Evolutionary conservation across 75 land plant genomes (phyloP).

Genomic region (Selaginella moellendorffii): DNA sequence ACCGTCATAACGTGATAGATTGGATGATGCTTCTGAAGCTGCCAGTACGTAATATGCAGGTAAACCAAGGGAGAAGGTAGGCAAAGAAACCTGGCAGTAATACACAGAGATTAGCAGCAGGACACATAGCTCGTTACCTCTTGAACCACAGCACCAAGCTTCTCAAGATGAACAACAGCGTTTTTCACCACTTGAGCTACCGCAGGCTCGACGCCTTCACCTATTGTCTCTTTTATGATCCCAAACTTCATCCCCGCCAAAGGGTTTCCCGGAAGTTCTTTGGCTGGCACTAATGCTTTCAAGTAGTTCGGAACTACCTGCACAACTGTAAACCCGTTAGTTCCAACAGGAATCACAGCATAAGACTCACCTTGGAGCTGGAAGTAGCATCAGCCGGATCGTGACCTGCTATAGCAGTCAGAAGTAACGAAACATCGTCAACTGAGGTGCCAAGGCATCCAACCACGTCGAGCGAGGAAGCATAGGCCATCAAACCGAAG

Average conservation of each 20-base stretch:
- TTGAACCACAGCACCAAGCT: constrained; percentile 48
- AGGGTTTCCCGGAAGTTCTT: constrained; percentile 42
- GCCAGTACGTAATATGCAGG: constrained; percentile 92
- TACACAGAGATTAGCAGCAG: not conserved
- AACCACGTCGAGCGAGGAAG: constrained; percentile 88
- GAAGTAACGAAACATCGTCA: constrained; percentile 65
- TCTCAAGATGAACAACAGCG: constrained; percentile 67
- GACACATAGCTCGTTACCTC: constrained; percentile 33
- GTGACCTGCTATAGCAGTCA: constrained; percentile 62
- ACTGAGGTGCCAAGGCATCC: constrained; percentile 84
- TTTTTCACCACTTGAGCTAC: constrained; percentile 42
- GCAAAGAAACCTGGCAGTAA: constrained; percentile 51
- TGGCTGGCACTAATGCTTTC: constrained; percentile 25
- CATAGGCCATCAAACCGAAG: constrained; percentile 92
- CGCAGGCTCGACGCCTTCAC: constrained; percentile 60
- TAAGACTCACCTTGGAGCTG: constrained; percentile 40
- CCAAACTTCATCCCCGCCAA: constrained; percentile 69
- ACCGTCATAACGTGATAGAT: constrained; percentile 93
- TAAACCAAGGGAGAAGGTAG: constrained; percentile 69
- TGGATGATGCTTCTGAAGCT: constrained; percentile 87
- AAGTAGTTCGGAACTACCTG: constrained; percentile 71
- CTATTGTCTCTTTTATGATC: constrained; percentile 64
- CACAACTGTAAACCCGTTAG: not conserved
- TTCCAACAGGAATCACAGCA: not conserved
- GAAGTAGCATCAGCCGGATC: constrained; percentile 75